Conservation (phyloP, 441 rosid species). For the Isatis lusitanica region DNA sequence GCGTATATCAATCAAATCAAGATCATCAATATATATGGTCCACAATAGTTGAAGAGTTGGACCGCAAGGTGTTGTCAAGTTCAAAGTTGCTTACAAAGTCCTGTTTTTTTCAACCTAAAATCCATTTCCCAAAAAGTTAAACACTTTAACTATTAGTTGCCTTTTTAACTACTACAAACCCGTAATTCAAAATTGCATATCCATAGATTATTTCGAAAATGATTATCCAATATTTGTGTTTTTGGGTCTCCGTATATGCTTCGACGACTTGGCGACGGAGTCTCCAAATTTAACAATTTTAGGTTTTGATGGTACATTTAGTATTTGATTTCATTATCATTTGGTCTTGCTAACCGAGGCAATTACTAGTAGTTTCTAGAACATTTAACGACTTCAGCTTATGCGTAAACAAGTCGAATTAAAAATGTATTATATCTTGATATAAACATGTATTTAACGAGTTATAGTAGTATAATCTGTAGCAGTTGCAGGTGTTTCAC, state of each 20-base stretch:
- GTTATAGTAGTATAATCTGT: background rate
- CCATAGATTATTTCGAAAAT: background rate
- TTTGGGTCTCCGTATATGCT: background rate
- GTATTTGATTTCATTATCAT: background rate
- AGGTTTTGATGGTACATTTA: background rate
- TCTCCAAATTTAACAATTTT: background rate
- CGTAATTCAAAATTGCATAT: background rate
- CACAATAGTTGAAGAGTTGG: slow-evolving; percentile 37
- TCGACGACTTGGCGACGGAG: background rate
- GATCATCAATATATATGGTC: slow-evolving; percentile 22
- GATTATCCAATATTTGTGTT: background rate
- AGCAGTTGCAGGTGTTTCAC: background rate
- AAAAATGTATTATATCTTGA: background rate
- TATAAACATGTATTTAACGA: slow-evolving; percentile 11
- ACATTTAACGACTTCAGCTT: background rate
- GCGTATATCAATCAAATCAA: slow-evolving; percentile 8
- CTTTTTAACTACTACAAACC: background rate
- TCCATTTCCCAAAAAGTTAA: slow-evolving; percentile 26
- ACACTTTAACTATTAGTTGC: background rate
- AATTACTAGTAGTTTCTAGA: background rate
- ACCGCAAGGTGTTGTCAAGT: slow-evolving; percentile 26
- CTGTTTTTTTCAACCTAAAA: slow-evolving; percentile 27
- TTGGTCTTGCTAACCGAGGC: background rate
- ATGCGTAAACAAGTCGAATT: background rate
- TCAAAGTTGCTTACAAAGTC: slow-evolving; percentile 33